Evolutionary conservation across 176 grass and related monocot species (phyloP).

Genomic region (Cymbopogon citratus): DNA sequence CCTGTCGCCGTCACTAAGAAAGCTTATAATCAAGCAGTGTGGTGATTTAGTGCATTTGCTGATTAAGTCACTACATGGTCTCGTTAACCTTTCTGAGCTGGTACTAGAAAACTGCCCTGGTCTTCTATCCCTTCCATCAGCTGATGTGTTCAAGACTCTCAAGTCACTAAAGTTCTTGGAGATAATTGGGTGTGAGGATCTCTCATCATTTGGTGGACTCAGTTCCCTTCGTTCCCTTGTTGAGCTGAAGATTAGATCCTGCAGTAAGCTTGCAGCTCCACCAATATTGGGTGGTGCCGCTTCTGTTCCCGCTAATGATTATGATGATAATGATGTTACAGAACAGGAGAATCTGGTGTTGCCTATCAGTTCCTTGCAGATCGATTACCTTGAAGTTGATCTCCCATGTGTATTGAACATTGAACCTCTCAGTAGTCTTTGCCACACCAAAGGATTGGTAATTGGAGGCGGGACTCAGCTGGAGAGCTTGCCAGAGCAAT

Average conservation of each 20-base stretch:
- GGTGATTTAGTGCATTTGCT: conserved; percentile 17
- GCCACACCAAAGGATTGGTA: conserved; percentile 3
- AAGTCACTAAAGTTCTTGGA: conserved; percentile 3
- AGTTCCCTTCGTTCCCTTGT: conserved; percentile 2
- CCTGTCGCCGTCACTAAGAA: conserved; percentile 9
- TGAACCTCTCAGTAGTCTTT: conserved; percentile 30
- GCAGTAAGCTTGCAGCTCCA: conserved; percentile 12
- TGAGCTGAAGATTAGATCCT: neutral
- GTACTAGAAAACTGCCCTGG: neutral
- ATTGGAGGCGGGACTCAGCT: neutral
- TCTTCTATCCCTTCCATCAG: conserved; percentile 22
- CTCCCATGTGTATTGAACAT: conserved; percentile 17
- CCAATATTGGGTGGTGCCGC: neutral
- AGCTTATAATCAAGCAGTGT: neutral
- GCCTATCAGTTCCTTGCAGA: neutral
- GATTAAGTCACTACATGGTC: conserved; percentile 10
- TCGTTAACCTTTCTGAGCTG: conserved; percentile 16
- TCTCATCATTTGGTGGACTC: conserved; percentile 6
- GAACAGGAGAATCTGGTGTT: conserved; percentile 1
- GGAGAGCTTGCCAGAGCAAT: conserved; percentile 24
- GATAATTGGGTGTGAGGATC: conserved; percentile 14
- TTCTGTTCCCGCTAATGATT: neutral
- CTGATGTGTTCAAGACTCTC: conserved; percentile 18
- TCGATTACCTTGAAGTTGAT: conserved; percentile 32
- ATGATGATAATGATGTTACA: neutral